Evolutionary conservation across 2,329 filamentous ascomycete genomes (phyloP), one percentile per base, ranked within the genome.

Genomic region (Alternaria sp.): DNA sequence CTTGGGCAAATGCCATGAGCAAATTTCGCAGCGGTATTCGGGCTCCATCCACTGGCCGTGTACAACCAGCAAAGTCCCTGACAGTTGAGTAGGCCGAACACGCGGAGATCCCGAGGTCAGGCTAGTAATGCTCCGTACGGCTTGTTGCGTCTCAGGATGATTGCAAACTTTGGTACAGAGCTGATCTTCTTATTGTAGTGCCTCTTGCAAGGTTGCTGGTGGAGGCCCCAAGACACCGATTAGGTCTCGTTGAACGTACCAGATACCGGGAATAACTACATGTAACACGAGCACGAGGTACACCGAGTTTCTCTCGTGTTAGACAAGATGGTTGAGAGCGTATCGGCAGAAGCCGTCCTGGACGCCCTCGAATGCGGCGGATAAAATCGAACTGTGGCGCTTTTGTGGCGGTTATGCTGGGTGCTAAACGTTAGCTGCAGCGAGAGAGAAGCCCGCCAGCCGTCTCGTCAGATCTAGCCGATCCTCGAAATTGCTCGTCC

Each of bases 391-490:
- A 26, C 36, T 40, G 57, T 43, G 49, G 50, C 44, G 26, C 19
- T 25, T 32, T 50, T 26, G 43, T 47, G 55, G 25, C 50, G 47
- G 56, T 19, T 44, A 30, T 44, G 15, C 43, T 54, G 13, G 30
- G 12, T 55, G 43, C 60, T 62, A 59, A 28, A 19, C 19, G 25
- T 50, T 62, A 59, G 60, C 49, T 62, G 60, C 60, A 62, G 60
- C 44, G 30, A 28, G 11, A 23, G 26, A 50, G 15, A 52, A 44
- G 36, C 36, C 58, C 26, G 26, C 50, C 26, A 59, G 44, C 50
- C 56, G 56, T 40, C 30, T 49, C 25, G 19, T 58, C 49, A 21
- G 17, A 28, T 32, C n/a, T 40, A 36, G 21, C 47, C 28, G 26
- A 36, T 17, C 52, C 17, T 43, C 19, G n/a, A 21, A 1, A 52